These are phyloP conservation scores for Cystobasidium ongulense DNA, from an alignment of 768 basidiomycete genomes.

Conservation along the genomic window DNA sequence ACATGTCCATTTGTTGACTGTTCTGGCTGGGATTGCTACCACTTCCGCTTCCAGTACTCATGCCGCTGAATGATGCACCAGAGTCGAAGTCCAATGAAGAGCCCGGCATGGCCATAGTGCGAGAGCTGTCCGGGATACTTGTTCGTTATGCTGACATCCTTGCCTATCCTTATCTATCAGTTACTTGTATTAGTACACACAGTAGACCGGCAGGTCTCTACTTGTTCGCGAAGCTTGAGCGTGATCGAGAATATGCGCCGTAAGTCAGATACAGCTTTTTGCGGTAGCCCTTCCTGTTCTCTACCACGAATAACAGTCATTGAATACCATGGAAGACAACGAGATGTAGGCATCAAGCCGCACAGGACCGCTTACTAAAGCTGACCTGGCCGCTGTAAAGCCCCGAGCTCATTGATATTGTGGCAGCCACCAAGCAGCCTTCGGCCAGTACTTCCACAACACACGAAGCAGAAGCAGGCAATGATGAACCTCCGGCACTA, in stretches of 20 bases:
- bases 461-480: not conserved
- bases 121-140: not conserved
- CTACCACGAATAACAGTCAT: not conserved
- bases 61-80: not conserved
- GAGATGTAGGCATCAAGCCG: not conserved
- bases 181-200: too few relatives aligned
- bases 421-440: not conserved
- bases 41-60: not conserved
- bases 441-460: not conserved
- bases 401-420: not conserved
- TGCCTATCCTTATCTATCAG: too few relatives aligned
- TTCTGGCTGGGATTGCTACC: not conserved
- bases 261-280: too few relatives aligned
- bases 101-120: not conserved
- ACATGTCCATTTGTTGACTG: not conserved
- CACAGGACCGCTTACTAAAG: not conserved
- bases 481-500: too few relatives aligned
- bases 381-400: not conserved
- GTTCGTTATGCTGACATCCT: not conserved
- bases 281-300: too few relatives aligned
- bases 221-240: too few relatives aligned
- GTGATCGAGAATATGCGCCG: conserved; percentile 1
- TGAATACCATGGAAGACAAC: not conserved
- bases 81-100: not conserved
- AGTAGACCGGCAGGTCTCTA: too few relatives aligned